phyloP scores from a whole-genome alignment of 2,329 filamentous ascomycete genomes.

The Zarea fungicola region DNA sequence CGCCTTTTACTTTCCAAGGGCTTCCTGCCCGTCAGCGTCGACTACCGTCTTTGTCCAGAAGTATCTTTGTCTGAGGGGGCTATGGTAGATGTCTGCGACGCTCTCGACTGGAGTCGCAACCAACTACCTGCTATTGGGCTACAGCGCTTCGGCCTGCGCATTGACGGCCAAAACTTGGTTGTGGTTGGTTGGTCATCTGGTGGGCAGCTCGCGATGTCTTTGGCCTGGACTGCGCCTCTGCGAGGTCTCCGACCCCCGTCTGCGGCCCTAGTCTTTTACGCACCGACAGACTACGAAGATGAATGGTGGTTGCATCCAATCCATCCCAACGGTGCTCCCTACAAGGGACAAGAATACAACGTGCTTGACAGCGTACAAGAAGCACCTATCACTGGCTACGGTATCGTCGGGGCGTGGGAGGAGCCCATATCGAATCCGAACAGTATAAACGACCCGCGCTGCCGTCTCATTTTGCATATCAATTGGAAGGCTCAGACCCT shows the following conservation, averaged over 20 bases:
- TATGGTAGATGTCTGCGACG: slow-evolving; percentile 39
- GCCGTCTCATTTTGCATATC: slow-evolving; percentile 35
- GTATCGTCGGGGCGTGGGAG: slow-evolving; percentile 13
- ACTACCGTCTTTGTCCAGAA: slow-evolving; percentile 48
- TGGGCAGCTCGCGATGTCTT: slow-evolving; percentile 34
- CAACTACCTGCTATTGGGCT: slow-evolving; percentile 27
- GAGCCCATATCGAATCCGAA: neutral
- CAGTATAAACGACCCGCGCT: slow-evolving; percentile 27
- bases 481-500: slow-evolving; percentile 36
- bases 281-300: slow-evolving; percentile 32
- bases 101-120: slow-evolving; percentile 34
- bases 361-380: slow-evolving; percentile 18
- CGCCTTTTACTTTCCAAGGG: slow-evolving; percentile 31
- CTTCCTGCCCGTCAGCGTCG: slow-evolving; percentile 42
- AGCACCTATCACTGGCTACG: slow-evolving; percentile 19
- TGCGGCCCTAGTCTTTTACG: slow-evolving; percentile 42
- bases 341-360: slow-evolving; percentile 6
- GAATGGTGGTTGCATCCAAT: slow-evolving; percentile 18
- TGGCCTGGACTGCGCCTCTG: slow-evolving; percentile 31
- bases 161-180: slow-evolving; percentile 29
- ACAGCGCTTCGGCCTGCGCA: neutral
- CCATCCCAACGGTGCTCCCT: slow-evolving; percentile 12
- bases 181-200: slow-evolving; percentile 41
- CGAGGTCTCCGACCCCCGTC: slow-evolving; percentile 31
- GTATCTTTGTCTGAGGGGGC: slow-evolving; percentile 39